Percentiles rank a stretch among this genome's conserved stretches.
Evolutionary conservation across 805 yeast species (phyloP).

Genomic region (Wickerhamomyces alni): DNA sequence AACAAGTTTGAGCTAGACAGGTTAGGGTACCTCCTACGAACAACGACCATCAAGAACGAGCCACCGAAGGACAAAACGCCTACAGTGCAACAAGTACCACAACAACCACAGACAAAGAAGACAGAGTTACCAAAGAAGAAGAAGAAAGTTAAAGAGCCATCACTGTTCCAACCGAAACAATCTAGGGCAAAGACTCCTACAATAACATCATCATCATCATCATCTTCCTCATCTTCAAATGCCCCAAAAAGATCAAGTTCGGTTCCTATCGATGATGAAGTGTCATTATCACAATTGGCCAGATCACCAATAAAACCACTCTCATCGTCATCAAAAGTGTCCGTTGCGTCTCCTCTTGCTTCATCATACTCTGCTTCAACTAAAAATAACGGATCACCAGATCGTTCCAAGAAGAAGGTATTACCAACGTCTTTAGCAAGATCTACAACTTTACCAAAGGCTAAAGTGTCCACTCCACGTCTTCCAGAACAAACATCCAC

Average conservation of each 20-base stretch:
- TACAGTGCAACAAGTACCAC: neutral
- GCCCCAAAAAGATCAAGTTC: neutral
- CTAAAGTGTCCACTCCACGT: neutral
- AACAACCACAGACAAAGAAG: neutral
- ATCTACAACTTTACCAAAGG: neutral
- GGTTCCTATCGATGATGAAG: neutral
- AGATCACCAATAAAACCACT: neutral
- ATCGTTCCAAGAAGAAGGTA: neutral
- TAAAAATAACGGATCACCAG: neutral
- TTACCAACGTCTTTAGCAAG: neutral
- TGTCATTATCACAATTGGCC: neutral
- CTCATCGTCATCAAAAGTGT: neutral
- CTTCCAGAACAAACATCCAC: neutral
- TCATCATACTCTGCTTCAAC: neutral
- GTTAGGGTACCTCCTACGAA: constrained; percentile 10
- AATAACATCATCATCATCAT: constrained; percentile 17
- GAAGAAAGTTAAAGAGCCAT: constrained; percentile 14
- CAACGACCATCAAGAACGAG: constrained; percentile 3
- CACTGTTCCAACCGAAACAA: constrained; percentile 21
- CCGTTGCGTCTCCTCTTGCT: neutral
- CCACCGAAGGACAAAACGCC: neutral
- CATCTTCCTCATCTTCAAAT: constrained; percentile 11
- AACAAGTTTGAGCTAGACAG: constrained; percentile 13
- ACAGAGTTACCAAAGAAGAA: constrained; percentile 6
- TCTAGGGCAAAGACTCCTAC: constrained; percentile 15